A percentile compares a stretch with the other conserved stretches of the same genome.
Evolutionary conservation across 768 basidiomycete genomes (phyloP).

Genomic region (button mushroom (Agaricus bisporus)): DNA sequence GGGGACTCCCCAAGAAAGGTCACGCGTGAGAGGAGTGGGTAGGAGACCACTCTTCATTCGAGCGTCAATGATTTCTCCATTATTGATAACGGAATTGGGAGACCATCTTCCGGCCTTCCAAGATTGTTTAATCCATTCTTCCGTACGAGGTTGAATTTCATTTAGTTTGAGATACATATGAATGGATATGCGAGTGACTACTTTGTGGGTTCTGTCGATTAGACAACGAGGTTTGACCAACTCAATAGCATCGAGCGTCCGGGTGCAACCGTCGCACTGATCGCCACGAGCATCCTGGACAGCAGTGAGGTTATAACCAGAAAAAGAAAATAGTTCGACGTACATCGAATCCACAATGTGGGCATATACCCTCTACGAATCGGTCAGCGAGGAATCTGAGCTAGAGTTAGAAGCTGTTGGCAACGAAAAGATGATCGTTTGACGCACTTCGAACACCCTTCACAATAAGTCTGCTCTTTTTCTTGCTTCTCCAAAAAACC

Average conservation of each 20-base stretch:
- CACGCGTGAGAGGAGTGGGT: slow-evolving; percentile 89
- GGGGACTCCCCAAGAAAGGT: slow-evolving; percentile 94
- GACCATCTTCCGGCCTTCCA: slow-evolving; percentile 88
- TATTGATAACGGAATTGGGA: slow-evolving; percentile 87
- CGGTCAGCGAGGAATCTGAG: slow-evolving; percentile 90
- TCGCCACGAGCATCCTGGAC: slow-evolving; percentile 84
- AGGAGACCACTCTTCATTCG: slow-evolving; percentile 80
- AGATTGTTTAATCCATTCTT: slow-evolving; percentile 82
- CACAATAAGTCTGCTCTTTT: slow-evolving; percentile 92
- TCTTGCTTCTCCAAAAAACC: slow-evolving; percentile 74
- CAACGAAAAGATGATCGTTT: background rate
- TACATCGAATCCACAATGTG: slow-evolving; percentile 76
- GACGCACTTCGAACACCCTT: slow-evolving; percentile 76
- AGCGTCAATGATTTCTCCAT: slow-evolving; percentile 86
- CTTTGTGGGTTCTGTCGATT: slow-evolving; percentile 71
- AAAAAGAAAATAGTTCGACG: background rate
- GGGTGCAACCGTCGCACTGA: slow-evolving; percentile 92
- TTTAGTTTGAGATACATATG: slow-evolving; percentile 94
- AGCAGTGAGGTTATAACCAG: background rate
- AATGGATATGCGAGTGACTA: slow-evolving; percentile 69
- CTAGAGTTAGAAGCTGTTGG: background rate
- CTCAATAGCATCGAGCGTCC: slow-evolving; percentile 90
- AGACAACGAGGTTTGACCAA: slow-evolving; percentile 94
- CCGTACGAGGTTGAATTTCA: slow-evolving; percentile 70
- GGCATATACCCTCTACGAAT: slow-evolving; percentile 97